Evolutionary conservation across 2,329 filamentous ascomycete species (phyloP).

Genomic region (Xenoacremonium recifei): DNA sequence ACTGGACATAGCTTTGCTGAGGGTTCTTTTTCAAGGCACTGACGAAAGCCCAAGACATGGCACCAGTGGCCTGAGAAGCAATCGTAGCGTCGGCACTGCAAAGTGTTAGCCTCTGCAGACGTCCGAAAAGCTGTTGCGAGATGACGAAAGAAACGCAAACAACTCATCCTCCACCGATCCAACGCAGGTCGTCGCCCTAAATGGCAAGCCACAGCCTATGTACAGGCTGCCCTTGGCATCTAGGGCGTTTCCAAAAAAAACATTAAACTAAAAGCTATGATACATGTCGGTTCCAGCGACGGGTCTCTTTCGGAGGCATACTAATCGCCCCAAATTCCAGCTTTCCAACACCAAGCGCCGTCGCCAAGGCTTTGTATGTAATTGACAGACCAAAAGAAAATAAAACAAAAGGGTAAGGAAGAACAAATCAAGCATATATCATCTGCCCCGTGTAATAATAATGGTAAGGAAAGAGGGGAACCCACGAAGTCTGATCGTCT

Average conservation of each 20-base stretch:
- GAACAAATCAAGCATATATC: conserved; percentile 12
- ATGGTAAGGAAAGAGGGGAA: conserved; percentile 33
- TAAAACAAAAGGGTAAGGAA: background rate
- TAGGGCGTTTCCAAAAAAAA: conserved; percentile 34
- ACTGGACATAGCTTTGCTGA: conserved; percentile 95
- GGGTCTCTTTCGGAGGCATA: background rate
- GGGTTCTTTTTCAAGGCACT: conserved; percentile 91
- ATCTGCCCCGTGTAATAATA: conserved; percentile 12
- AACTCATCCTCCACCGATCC: conserved; percentile 13
- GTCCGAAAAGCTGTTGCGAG: background rate
- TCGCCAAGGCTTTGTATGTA: conserved; percentile 4
- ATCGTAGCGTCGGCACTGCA: conserved; percentile 88
- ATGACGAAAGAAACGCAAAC: background rate
- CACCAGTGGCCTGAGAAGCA: conserved; percentile 84
- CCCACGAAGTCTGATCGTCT: conserved; percentile 89
- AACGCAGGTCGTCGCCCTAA: conserved; percentile 49
- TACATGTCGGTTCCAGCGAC: background rate
- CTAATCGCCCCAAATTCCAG: too few relatives aligned
- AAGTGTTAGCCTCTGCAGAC: conserved; percentile 14
- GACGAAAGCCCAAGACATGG: conserved; percentile 99
- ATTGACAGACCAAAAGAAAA: background rate
- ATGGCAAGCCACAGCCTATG: conserved; percentile 36
- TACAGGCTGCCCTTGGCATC: conserved; percentile 35
- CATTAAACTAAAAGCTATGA: conserved; percentile 14
- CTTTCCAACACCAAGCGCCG: background rate